These are phyloP conservation scores for Sugiyamaella lignohabitans DNA, from an alignment of 805 yeast genomes.

Conservation along the genomic window DNA sequence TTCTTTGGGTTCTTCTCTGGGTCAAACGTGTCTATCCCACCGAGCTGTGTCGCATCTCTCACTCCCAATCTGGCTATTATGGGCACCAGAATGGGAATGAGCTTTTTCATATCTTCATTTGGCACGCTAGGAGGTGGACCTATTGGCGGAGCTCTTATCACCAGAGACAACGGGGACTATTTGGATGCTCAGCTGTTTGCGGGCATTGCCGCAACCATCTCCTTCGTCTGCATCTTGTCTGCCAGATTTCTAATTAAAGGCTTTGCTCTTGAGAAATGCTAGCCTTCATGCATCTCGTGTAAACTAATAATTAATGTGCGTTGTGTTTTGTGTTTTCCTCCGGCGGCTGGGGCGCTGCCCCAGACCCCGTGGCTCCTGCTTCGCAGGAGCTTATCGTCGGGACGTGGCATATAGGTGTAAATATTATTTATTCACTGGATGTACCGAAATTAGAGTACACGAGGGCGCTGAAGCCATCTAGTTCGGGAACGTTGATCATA, in stretches of 20 bases:
- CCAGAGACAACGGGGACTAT: constrained; percentile 15
- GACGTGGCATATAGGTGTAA: too few relatives aligned
- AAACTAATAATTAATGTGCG: too few relatives aligned
- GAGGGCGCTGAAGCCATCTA: constrained; percentile 84
- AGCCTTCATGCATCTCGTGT: too few relatives aligned
- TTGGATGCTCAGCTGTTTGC: constrained; percentile 21
- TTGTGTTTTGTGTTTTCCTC: too few relatives aligned
- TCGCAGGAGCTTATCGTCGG: not conserved
- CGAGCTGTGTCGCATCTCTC: constrained; percentile 28
- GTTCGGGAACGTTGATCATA: constrained; percentile 50
- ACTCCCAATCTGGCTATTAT: constrained; percentile 25
- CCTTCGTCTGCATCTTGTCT: not conserved
- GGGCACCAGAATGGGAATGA: constrained; percentile 49
- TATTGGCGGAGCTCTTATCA: constrained; percentile 26
- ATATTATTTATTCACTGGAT: not conserved
- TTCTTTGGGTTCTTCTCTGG: constrained; percentile 31
- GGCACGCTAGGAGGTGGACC: constrained; percentile 34
- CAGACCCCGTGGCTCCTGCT: not conserved
- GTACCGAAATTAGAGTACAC: constrained; percentile 69
- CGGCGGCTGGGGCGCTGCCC: constrained; percentile 1
- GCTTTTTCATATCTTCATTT: constrained; percentile 50
- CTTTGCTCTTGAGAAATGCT: not conserved
- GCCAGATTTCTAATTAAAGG: not conserved
- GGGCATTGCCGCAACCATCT: constrained; percentile 4
- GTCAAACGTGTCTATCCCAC: constrained; percentile 29